Evolutionary conservation across 1,139 yeast species (phyloP), one percentile per base, ranked within the genome.

Genomic region (Pichia sp.): DNA sequence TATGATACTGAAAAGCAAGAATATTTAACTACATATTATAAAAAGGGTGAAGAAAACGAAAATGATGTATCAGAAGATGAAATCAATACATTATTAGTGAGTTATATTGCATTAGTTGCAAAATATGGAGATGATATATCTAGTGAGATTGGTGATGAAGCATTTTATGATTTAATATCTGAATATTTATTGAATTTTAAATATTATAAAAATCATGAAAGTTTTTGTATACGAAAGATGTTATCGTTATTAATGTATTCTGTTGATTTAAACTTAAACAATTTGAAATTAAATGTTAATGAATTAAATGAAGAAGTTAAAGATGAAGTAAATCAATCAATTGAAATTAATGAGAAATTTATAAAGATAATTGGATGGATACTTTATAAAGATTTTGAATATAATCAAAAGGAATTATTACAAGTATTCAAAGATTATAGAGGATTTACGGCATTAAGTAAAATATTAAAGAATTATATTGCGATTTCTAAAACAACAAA

Each of bases 381-480:
- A 5, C 51, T 78, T 22, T 56, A 73, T 27, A 61, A 71, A 38
- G 76, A 74, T 45, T 73, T 74, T 27, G 66, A 69, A 38, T 51
- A 60, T 25, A 66, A 74, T 46, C 52, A 64, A 20, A 53, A 41
- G 2, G 41, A 64, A 9, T 63, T 76, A 0, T 53, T 75, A 32
- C 69, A 66, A 40, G 60, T 68, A 43, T 57, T 78, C 51, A 64
- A 72, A 37, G 72, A 75, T 33, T 76, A 66, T 47, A 69, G 70
- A 26, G 81, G 80, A 1, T 70, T 75, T 35, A 61, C 61, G 14
- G 53, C 52, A 1, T 35, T 60, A 2, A 37, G 50, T 27, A 46
- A 40, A 33, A 59, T 48, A 32, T 33, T 60, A 26, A 42, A 56
- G 39, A 51, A 57, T 43, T 51, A 53, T 39, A 38, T 46, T 22